Evolutionary conservation across 495 filamentous ascomycete genomes (phyloP), one percentile per base, ranked within the genome.

Genomic region (Aspergillus leporis): DNA sequence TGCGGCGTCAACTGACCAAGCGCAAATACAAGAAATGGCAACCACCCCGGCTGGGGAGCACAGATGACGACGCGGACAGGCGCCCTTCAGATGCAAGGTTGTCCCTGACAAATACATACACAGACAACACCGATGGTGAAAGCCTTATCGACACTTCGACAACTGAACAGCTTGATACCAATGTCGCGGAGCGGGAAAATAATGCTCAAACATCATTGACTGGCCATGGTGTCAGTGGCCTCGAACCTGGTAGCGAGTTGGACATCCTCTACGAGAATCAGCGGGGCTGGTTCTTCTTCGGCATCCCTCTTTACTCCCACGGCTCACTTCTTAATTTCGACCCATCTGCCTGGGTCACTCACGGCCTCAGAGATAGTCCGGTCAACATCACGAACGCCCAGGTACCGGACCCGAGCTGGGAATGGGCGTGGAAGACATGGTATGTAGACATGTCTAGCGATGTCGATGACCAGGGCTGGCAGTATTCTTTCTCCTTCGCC

Each of bases 191-290:
- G 25, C 25, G 61, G 60, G 56, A 40, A 25, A 47, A 55, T 3
- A 52, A 16, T 23, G 6, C 54, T 66, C 31, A 63, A 51, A 32
- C 21, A 45, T 18, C 47, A 19, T 34, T 19, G 49, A 19, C 43
- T 9, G 7, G 43, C 43, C 43, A 22, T 1, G 40, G 34, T 49
- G 50, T 62, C 23, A 56, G 43, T 21, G 65, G 61, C 23, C 56
- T 64, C 13, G 61, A 67, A 46, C 56, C 62, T 12, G 61, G 53
- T 52, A 66, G 25, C 18, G 87, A 90, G 61, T 83, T 98, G 30
- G 95, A 99, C 59, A 83, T 97, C 12, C 82, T 99, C 8, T 97
- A 96, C 68, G 95, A 99, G 73, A 98, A 99, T 68, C 87, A 95
- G 68, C 80, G 91, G 18, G 91, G 91, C 52, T 83, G 81, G 34